Evolutionary conservation across 2,329 filamentous ascomycete species (phyloP).

Genomic region (Raffaelea deltoideospora): DNA sequence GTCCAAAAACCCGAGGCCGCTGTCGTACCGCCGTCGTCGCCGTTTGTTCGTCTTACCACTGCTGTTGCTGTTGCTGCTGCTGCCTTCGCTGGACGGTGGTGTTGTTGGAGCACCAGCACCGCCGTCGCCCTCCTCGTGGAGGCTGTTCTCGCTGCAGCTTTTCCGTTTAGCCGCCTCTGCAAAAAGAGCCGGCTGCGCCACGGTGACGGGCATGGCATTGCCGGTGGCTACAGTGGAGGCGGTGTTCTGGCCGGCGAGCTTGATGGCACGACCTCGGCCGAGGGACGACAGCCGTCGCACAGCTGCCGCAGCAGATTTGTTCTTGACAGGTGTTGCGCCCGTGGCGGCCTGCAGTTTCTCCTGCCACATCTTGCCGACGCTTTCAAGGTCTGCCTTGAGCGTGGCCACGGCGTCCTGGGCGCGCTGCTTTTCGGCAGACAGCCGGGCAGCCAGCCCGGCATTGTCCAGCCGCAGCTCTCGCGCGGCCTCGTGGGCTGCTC

Average conservation of each 20-base stretch:
- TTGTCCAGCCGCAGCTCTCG: constrained; percentile 31
- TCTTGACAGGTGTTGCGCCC: too few relatives aligned
- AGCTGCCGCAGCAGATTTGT: too few relatives aligned
- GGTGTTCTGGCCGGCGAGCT: too few relatives aligned
- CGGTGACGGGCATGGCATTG: constrained; percentile 4
- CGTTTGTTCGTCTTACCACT: too few relatives aligned
- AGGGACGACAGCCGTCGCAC: too few relatives aligned
- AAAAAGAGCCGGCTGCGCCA: constrained; percentile 9
- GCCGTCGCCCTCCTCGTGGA: too few relatives aligned
- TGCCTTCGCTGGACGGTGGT: not conserved
- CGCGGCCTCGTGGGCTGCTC: constrained; percentile 30
- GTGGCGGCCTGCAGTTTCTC: constrained; percentile 20
- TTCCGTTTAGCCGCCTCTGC: constrained; percentile 2
- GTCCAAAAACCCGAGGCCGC: constrained; percentile 38
- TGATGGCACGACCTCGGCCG: too few relatives aligned
- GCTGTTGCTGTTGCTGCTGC: not conserved
- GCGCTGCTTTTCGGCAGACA: constrained; percentile 22
- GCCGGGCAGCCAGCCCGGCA: constrained; percentile 17
- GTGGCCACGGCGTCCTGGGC: constrained; percentile 30
- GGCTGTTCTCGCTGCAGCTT: constrained; percentile 2
- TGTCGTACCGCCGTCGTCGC: constrained; percentile 36
- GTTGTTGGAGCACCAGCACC: too few relatives aligned
- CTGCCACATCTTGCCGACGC: constrained; percentile 29
- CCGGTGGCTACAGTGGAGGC: too few relatives aligned
- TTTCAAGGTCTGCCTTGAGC: constrained; percentile 36